Base-by-base conservation (phyloP, 306 rosid genomes). In the Sophora flavescens region DNA sequence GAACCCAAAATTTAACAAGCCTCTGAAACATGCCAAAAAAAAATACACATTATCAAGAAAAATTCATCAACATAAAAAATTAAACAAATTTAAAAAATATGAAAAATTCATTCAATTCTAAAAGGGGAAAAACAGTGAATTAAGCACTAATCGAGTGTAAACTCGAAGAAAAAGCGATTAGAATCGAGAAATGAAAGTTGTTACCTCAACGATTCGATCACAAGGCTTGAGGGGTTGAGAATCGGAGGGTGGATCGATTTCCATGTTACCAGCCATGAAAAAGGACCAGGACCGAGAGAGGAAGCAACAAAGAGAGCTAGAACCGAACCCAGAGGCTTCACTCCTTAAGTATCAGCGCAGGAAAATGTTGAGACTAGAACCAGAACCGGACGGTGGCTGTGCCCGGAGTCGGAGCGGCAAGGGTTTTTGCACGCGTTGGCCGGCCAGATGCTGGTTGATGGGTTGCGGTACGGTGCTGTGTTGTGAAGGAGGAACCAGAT, bases 141-240 rank as follows among this genome's bases (percentile, higher is more conserved):
- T 41, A 38, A 16, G 62, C 68, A 81, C 18, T 35, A 17, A 45
- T 65, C 74, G 36, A 58, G 63, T 66, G 18, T 10, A 59, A 81
- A 70, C 58, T 61, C 30, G 51, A 22, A 68, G 12, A 22, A 5
- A 15, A 52, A 53, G 2, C 32, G 18, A 17, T 7, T 2, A 10
- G 11, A 57, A 72, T 42, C 32, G 15, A 2, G 8, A 15, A 60
- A 63, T 3, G 11, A 17, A 7, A 13, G 67, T 30, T 72, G 8
- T 71, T 82, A 95, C 98, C 96, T 59, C 80, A 18, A 95, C 26
- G 76, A 92, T 75, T 81, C 89, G 97, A 91, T 92, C 96, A 61
- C 89, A 90, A n/a, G 88, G 77, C 63, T 26, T 76, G 81, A 89
- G 81, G 5, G 82, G 47, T 16, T 71, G 71, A 4, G 87, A 80